Percentiles rank a stretch among this genome's conserved stretches.
Conservation (phyloP, 164 flowering plant genomes). For the Macadamia tetraphylla region DNA sequence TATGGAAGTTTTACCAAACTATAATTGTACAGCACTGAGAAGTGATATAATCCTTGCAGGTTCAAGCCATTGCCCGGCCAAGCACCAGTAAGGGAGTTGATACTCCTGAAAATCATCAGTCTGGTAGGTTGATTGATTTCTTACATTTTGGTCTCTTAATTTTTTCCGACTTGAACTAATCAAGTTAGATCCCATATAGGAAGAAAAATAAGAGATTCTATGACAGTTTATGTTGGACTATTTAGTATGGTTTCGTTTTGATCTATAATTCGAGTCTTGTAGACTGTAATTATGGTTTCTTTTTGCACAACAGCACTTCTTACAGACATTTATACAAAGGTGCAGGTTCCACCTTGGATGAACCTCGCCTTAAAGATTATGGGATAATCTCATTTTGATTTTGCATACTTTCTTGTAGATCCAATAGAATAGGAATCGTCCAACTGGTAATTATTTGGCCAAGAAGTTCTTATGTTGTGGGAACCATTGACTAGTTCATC, state of each 20-base stretch:
- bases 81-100: slow-evolving; percentile 38
- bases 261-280: background rate
- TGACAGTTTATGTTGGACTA: too few species aligned
- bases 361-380: background rate
- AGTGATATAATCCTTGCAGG: slow-evolving; percentile 8
- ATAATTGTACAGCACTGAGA: background rate
- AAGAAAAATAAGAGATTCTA: background rate
- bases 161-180: background rate
- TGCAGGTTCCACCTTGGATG: background rate
- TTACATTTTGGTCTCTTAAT: background rate
- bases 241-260: background rate
- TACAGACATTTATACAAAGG: background rate
- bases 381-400: background rate
- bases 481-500: too few species aligned
- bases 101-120: slow-evolving; percentile 28
- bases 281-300: background rate
- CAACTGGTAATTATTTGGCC: background rate
- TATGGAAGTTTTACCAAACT: background rate
- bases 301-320: background rate
- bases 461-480: background rate
- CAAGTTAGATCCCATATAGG: background rate
- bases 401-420: background rate
- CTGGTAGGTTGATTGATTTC: slow-evolving; percentile 33
- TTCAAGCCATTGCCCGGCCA: slow-evolving; percentile 23
- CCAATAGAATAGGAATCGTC: background rate